A percentile compares a stretch with the other conserved stretches of the same genome.
Evolutionary conservation across 257 asterid genomes (phyloP).

Genomic region (Marsdenia floribunda): DNA sequence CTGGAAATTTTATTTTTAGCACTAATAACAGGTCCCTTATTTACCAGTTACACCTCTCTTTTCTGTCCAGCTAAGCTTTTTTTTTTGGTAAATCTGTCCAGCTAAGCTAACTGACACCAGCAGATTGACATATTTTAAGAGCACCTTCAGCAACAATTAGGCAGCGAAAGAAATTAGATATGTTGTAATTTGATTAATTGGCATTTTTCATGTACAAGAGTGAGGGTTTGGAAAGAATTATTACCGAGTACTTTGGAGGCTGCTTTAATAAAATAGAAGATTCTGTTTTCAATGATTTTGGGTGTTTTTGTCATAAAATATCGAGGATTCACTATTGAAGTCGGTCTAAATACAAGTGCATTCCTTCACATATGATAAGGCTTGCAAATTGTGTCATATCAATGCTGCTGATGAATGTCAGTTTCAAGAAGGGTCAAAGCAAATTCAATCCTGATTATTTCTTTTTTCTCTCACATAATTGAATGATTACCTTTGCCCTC

Average conservation of each 20-base stretch:
- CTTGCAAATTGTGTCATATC: not conserved
- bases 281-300: not conserved
- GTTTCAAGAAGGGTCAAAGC: not conserved
- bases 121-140: not conserved
- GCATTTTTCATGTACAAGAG: not conserved
- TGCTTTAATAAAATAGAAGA: not conserved
- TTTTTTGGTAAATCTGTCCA: too few species aligned
- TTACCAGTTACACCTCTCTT: not conserved
- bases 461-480: not conserved
- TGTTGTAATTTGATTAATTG: not conserved
- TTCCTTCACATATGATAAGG: not conserved
- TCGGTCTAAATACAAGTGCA: not conserved
- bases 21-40: not conserved
- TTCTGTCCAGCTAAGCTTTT: not conserved
- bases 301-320: not conserved
- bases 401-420: not conserved
- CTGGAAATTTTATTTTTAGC: not conserved
- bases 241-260: not conserved
- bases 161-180: not conserved
- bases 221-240: not conserved
- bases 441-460: not conserved
- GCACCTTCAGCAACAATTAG: not conserved
- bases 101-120: not conserved
- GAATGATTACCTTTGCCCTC: not conserved
- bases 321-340: not conserved